These are phyloP conservation scores for Phytophthora idaei DNA, from an alignment of 352 stramenopile species.

Conservation along the genomic window DNA sequence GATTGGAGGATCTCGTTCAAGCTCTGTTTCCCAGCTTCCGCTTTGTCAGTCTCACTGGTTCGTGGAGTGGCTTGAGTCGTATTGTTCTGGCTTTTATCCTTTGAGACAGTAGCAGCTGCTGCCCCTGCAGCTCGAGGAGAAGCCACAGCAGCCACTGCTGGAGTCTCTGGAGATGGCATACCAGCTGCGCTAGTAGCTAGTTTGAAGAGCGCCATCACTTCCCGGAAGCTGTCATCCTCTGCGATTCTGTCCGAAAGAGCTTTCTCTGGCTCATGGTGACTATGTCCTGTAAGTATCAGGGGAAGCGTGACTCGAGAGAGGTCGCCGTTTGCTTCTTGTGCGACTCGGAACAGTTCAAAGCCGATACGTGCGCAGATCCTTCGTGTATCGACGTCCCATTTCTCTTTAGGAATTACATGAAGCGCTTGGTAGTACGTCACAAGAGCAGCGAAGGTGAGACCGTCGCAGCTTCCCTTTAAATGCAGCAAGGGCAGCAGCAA, in stretches of 20 bases:
- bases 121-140: slow-evolving; percentile 18
- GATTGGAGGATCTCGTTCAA: slow-evolving; percentile 49
- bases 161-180: neutral
- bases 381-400: slow-evolving; percentile 58
- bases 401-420: slow-evolving; percentile 26
- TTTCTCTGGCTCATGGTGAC: slow-evolving; percentile 1
- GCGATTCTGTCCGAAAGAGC: neutral
- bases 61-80: slow-evolving; percentile 35
- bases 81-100: slow-evolving; percentile 36
- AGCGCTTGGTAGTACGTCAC: slow-evolving; percentile 59
- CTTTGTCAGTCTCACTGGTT: slow-evolving; percentile 18
- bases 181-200: slow-evolving; percentile 8
- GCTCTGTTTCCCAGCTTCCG: slow-evolving; percentile 16
- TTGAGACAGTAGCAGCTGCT: slow-evolving; percentile 7
- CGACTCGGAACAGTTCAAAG: slow-evolving; percentile 69
- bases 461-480: slow-evolving; percentile 44
- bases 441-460: slow-evolving; percentile 54
- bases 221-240: slow-evolving; percentile 26
- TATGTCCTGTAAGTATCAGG: slow-evolving; percentile 20
- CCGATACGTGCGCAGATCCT: slow-evolving; percentile 56
- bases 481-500: slow-evolving; percentile 72
- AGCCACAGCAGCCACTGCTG: slow-evolving; percentile 2
- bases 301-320: slow-evolving; percentile 29
- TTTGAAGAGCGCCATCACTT: slow-evolving; percentile 33
- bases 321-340: slow-evolving; percentile 25